Evolutionary conservation across 306 rosid species (phyloP).

Genomic region (Ceratonia siliqua): DNA sequence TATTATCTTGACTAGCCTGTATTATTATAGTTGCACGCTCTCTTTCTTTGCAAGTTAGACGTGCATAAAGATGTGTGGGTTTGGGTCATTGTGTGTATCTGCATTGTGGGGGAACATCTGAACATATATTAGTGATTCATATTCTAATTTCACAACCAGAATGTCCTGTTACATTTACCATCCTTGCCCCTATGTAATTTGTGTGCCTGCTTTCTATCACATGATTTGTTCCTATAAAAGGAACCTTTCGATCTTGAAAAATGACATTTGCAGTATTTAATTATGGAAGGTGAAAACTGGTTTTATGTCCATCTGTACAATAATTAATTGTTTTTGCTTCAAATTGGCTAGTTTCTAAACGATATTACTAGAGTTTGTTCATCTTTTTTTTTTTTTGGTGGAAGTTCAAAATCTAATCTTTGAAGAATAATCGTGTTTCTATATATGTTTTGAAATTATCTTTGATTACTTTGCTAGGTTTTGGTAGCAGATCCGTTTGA

Average conservation of each 20-base stretch:
- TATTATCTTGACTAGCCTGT: constrained; percentile 8
- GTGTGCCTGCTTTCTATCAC: not conserved
- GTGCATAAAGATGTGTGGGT: not conserved
- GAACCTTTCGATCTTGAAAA: not conserved
- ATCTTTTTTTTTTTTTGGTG: not conserved
- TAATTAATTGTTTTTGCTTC: not conserved
- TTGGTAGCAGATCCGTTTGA: constrained; percentile 61
- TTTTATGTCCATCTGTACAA: not conserved
- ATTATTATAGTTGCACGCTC: not conserved
- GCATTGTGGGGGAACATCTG: not conserved
- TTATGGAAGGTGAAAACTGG: not conserved
- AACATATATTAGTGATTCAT: not conserved
- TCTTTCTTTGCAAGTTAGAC: not conserved
- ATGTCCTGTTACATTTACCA: not conserved
- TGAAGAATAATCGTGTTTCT: constrained; percentile 6
- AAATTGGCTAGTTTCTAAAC: not conserved
- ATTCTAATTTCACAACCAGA: not conserved
- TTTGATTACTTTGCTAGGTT: constrained; percentile 46
- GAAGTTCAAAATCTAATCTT: constrained; percentile 15
- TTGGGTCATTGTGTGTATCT: not conserved
- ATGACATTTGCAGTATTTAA: not conserved
- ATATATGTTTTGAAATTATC: not conserved
- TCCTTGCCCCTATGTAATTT: not conserved
- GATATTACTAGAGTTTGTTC: not conserved
- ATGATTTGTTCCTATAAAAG: not conserved